phyloP scores from a whole-genome alignment of 805 yeast genomes.

The Nakazawaea populi region DNA sequence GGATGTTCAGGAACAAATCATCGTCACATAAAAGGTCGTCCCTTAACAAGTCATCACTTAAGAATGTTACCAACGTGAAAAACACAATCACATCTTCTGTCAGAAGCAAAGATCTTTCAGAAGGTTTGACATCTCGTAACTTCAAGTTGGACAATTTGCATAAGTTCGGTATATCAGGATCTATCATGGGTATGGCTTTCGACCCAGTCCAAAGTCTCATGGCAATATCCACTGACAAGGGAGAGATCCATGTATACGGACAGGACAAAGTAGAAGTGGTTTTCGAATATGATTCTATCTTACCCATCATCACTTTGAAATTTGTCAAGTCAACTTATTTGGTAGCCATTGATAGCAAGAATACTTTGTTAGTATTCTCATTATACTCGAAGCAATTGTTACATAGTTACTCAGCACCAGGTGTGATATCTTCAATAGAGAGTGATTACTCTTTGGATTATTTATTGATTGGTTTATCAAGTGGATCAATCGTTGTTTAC shows the following conservation, averaged over 20 bases:
- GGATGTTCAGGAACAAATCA: slow-evolving; percentile 6
- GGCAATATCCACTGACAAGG: slow-evolving; percentile 70
- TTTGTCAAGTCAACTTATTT: slow-evolving; percentile 81
- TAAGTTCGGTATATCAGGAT: slow-evolving; percentile 57
- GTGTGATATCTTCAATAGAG: slow-evolving; percentile 61
- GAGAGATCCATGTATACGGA: slow-evolving; percentile 76
- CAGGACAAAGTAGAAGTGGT: slow-evolving; percentile 73
- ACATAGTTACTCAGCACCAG: slow-evolving; percentile 55
- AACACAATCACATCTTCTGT: slow-evolving; percentile 12
- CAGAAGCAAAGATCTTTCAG: slow-evolving; percentile 19
- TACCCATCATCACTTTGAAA: slow-evolving; percentile 47
- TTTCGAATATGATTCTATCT: slow-evolving; percentile 44
- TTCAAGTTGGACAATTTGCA: slow-evolving; percentile 26
- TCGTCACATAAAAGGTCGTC: background rate
- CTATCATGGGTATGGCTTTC: slow-evolving; percentile 60
- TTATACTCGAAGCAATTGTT: slow-evolving; percentile 57
- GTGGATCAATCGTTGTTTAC: slow-evolving; percentile 65
- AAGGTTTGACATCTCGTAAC: slow-evolving; percentile 22
- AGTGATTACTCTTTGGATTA: slow-evolving; percentile 88
- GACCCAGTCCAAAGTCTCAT: slow-evolving; percentile 86
- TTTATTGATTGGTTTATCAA: slow-evolving; percentile 72
- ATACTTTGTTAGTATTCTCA: slow-evolving; percentile 64
- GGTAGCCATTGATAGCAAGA: slow-evolving; percentile 60
- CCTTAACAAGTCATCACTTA: background rate
- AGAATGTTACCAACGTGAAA: slow-evolving; percentile 9